Evolutionary conservation across 495 filamentous ascomycete species (phyloP), one percentile per base, ranked within the genome.

Genomic region (Penicillium daleae): DNA sequence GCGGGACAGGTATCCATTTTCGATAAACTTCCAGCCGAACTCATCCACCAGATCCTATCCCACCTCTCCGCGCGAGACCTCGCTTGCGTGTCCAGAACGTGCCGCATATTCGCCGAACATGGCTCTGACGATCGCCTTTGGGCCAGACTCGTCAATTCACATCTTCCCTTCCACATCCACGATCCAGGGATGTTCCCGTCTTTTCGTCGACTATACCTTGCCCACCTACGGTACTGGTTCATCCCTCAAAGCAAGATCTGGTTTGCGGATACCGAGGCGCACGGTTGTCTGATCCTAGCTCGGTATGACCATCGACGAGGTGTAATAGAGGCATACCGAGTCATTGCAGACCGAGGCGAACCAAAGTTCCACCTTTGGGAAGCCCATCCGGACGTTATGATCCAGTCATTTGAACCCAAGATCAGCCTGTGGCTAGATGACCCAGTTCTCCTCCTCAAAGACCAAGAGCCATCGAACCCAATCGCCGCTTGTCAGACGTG

Each of bases 201-300:
- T 17, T 93, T 85, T 71, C 85, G 82, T 58, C 82, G 85, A 27
- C 82, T 98, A 6, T 97, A 90, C 65, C 74, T 83, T 33, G 82
- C 88, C 29, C 89, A 93, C 70, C 82, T 93, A 57, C 88, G 90
- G 2, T 88, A 88, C 66, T 96, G 95, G 90, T 97, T 96, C 67
- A 81, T 98, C 1, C 80, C 90, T 0, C 83, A 83, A 59, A 76
- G 91, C 62, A 92, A 90, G 75, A 74, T 98, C 42, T 98, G 94
- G 94, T 92, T 96, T 67, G 83, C 86, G 33, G 92, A 97, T 74
- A 81, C 72, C 27, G 81, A 85, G n/a, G 74, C 81, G 39, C 81
- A 74, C n/a, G 93, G 93, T 0, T 88, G 87, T 55, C 69, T 97
- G 35, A 81, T 96, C 22, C 70, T 96, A 21, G 80, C 85, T 29